Base-by-base conservation (phyloP, 208 protist genomes). In the Crithidia acanthocephali region DNA sequence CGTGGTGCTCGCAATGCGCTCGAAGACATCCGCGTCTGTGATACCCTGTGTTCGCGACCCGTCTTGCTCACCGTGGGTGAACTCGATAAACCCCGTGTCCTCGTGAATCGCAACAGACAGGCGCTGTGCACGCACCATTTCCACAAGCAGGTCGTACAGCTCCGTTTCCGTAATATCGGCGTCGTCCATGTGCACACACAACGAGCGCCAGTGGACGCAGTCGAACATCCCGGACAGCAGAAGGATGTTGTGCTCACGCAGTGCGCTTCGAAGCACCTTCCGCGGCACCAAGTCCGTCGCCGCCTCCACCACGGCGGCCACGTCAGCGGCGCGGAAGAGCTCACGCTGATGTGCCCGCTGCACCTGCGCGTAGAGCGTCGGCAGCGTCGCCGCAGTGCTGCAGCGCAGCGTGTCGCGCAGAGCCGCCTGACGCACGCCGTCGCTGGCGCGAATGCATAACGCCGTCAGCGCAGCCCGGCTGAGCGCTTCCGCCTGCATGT, bases 171-270 rank as follows among this genome's bases (percentile, higher is more conserved):
- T 71, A 9, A 77, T 57, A 7, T 48, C 18, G 15, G 22, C 33
- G n/a, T 77, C 72, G 13, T 67, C 72, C 72, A 77, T 77, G 64
- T 77, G 72, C 35, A 42, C 28, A 64, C 63, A 55, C 32, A 77
- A 50, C 8, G 72, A 77, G 48, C 56, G 63, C 72, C 72, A 77
- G 64, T 77, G 37, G 25, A 77, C 72, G 42, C 64, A 72, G 28
- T 70, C 72, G 42, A 77, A 67, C 2, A 57, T 42, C 4, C 61
- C 48, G 23, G 63, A 47, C 20, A 77, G 64, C n/a, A 77, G 30
- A 20, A 72, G 4, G n/a, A 77, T 60, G 58, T 77, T 77, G 64
- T 77, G 72, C 45, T 77, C 72, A 2, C 72, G 72, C 20, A 77
- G 27, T 5, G 72, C 72, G 47, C 30, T 20, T 20, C 64, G 63